Conservation (phyloP, 2,329 filamentous ascomycete genomes). For the Penicillium italicum region DNA sequence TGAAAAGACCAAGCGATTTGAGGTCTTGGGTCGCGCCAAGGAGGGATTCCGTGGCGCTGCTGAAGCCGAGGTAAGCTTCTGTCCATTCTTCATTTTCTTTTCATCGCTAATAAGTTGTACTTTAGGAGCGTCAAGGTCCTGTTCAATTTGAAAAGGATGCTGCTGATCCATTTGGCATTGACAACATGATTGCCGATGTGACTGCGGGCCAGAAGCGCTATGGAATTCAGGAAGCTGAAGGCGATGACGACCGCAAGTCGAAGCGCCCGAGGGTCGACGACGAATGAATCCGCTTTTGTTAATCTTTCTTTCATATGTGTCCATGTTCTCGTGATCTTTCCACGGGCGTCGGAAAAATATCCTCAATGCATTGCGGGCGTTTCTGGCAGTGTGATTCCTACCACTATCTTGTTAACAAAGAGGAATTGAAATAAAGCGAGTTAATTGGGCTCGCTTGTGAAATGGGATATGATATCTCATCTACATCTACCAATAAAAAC, state of each 20-base stretch:
- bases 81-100: not conserved
- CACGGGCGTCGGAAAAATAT: conserved; percentile 6
- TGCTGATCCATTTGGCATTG: conserved; percentile 87
- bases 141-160: conserved; percentile 94
- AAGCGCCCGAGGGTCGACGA: conserved; percentile 79
- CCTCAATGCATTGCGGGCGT: conserved; percentile 32
- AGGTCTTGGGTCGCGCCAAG: conserved; percentile 76
- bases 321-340: conserved; percentile 12
- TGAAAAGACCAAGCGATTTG: conserved; percentile 79
- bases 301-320: conserved; percentile 12
- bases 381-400: conserved; percentile 16
- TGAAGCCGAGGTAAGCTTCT: conserved; percentile 67
- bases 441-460: not conserved
- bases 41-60: conserved; percentile 81
- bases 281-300: conserved; percentile 43
- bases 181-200: conserved; percentile 84
- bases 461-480: not conserved
- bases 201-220: conserved; percentile 49
- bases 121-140: conserved; percentile 74
- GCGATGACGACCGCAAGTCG: conserved; percentile 33
- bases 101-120: not conserved
- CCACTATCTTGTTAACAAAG: conserved; percentile 8
- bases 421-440: not conserved
- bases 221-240: conserved; percentile 42
- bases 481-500: not conserved